Percentiles rank a stretch among this genome's conserved stretches.
Conservation (phyloP, 495 filamentous ascomycete genomes). For the Niebla homalea region DNA sequence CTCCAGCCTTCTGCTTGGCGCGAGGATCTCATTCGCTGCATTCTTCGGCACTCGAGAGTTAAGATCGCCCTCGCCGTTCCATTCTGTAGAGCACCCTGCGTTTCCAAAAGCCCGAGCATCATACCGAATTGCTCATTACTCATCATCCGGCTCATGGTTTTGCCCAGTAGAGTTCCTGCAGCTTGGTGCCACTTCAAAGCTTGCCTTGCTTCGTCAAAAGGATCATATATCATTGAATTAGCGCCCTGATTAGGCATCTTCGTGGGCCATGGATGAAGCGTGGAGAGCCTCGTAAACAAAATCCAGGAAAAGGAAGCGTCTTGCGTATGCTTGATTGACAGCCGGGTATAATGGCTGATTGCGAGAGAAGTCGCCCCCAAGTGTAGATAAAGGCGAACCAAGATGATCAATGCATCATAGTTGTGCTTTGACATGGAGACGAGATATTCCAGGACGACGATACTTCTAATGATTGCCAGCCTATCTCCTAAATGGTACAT, state of each 20-base stretch:
- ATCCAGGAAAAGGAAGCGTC: constrained; percentile 45
- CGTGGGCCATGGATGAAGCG: constrained; percentile 35
- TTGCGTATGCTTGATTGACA: constrained; percentile 50
- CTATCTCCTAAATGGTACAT: constrained; percentile 21
- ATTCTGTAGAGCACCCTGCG: neutral
- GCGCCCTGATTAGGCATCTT: neutral
- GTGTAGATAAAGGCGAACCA: constrained; percentile 40
- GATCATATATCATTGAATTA: constrained; percentile 18
- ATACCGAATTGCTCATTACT: neutral
- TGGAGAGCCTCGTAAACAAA: constrained; percentile 43
- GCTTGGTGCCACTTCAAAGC: constrained; percentile 10
- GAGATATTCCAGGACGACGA: constrained; percentile 36
- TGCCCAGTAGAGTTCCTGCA: neutral
- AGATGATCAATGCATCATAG: constrained; percentile 41
- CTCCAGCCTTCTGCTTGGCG: no score
- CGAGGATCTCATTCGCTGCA: constrained; percentile 1
- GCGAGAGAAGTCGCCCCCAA: constrained; percentile 42
- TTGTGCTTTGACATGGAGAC: constrained; percentile 40
- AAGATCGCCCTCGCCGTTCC: constrained; percentile 9
- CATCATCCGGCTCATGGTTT: neutral
- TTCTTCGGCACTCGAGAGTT: constrained; percentile 8
- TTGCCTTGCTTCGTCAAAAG: constrained; percentile 16
- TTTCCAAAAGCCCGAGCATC: constrained; percentile 4
- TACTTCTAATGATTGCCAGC: constrained; percentile 36
- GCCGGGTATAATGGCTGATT: constrained; percentile 36